Percentiles rank a stretch among this genome's conserved stretches.
phyloP scores from a whole-genome alignment of 2,329 filamentous ascomycete species.

The Podosphaera xanthii region DNA sequence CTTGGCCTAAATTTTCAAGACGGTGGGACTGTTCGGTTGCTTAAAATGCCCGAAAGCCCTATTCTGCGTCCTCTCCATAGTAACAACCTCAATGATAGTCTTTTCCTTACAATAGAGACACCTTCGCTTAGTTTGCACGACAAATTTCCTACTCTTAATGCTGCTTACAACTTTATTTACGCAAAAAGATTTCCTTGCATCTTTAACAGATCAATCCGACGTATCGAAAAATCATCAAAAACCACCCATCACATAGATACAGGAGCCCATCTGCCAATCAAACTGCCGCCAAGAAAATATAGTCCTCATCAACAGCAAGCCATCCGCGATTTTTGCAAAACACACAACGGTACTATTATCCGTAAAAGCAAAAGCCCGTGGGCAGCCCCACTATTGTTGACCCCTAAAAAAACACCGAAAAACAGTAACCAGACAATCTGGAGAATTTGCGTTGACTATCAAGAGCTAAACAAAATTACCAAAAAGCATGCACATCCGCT shows the following conservation, averaged over 20 bases:
- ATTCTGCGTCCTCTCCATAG: not conserved
- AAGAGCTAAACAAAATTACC: not conserved
- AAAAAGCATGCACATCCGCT: not conserved
- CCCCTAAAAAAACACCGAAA: not conserved
- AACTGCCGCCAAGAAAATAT: not conserved
- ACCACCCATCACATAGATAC: not conserved
- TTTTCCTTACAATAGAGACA: not conserved
- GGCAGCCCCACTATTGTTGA: not conserved
- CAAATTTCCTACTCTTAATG: no score
- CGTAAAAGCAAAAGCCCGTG: not conserved
- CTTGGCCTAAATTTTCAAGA: not conserved
- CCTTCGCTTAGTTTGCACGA: not conserved
- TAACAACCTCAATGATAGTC: not conserved
- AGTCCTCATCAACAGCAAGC: not conserved
- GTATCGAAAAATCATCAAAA: not conserved
- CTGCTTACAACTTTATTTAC: not conserved
- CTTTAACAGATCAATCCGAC: not conserved
- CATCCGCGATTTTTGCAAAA: not conserved
- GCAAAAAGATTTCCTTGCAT: not conserved
- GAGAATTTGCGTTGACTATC: not conserved
- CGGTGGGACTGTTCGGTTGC: not conserved
- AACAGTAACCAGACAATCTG: not conserved
- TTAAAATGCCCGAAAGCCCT: not conserved
- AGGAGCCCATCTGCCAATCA: not conserved
- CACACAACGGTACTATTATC: not conserved